These are phyloP conservation scores for Entoloma clypeatum DNA, from an alignment of 1,284 basidiomycete genomes.

Conservation along the genomic window DNA sequence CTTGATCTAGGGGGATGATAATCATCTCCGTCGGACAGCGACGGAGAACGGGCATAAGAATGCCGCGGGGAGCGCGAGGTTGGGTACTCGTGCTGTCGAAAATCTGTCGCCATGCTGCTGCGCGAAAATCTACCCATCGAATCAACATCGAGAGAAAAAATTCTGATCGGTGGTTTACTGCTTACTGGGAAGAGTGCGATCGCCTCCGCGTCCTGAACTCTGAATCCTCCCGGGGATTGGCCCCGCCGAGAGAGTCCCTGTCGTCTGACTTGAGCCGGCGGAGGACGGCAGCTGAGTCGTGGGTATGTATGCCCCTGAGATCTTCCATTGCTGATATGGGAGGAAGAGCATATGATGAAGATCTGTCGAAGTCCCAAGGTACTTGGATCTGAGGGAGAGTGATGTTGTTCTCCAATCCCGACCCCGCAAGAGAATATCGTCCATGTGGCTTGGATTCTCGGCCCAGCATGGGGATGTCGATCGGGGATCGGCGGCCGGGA, in stretches of 20 bases:
- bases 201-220: slow-evolving; percentile 34
- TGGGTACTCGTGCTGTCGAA: slow-evolving; percentile 26
- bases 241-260: slow-evolving; percentile 25
- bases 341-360: slow-evolving; percentile 49
- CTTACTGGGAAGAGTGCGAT: slow-evolving; percentile 33
- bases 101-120: too few relatives aligned
- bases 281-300: slow-evolving; percentile 61
- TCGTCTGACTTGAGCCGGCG: slow-evolving; percentile 53
- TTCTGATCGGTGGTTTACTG: too few relatives aligned
- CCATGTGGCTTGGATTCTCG: too few relatives aligned
- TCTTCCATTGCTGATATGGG: slow-evolving; percentile 67
- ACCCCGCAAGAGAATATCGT: slow-evolving; percentile 2
- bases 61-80: slow-evolving; percentile 23
- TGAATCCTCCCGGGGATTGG: slow-evolving; percentile 19
- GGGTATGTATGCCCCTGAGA: slow-evolving; percentile 43
- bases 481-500: slow-evolving; percentile 11
- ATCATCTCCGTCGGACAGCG: slow-evolving; percentile 13
- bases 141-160: too few relatives aligned
- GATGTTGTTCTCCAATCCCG: slow-evolving; percentile 30
- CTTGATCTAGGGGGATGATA: slow-evolving; percentile 3
- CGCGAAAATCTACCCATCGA: too few relatives aligned
- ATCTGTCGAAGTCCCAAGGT: slow-evolving; percentile 22
- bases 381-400: slow-evolving; percentile 52
- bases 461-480: slow-evolving; percentile 19
- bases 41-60: slow-evolving; percentile 17